A percentile compares a stretch with the other conserved stretches of the same genome.
phyloP scores from a whole-genome alignment of 345 rosid genomes.

The Acer saccharum region DNA sequence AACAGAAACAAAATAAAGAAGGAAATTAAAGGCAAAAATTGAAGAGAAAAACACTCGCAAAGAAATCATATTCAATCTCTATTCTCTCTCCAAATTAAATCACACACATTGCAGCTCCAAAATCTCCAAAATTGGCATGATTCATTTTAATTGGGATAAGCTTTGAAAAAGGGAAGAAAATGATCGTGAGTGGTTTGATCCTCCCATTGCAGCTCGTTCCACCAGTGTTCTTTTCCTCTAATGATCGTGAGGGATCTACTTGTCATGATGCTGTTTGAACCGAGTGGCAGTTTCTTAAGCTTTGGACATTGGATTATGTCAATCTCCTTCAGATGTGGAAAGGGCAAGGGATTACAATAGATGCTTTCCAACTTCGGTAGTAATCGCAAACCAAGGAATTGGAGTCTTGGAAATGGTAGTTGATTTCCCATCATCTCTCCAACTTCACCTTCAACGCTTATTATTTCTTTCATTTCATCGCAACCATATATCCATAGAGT shows the following conservation, averaged over 20 bases:
- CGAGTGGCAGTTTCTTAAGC: background rate
- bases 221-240: constrained; percentile 3
- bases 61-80: too few relatives aligned
- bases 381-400: background rate
- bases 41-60: too few relatives aligned
- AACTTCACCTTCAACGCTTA: background rate
- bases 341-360: constrained; percentile 16
- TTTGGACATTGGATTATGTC: constrained; percentile 10
- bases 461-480: constrained; percentile 23
- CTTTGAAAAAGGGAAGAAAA: background rate
- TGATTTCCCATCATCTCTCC: too few relatives aligned
- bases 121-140: too few relatives aligned
- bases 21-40: too few relatives aligned
- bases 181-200: background rate
- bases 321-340: constrained; percentile 14
- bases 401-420: constrained; percentile 21
- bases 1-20: too few relatives aligned
- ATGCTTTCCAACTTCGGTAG: constrained; percentile 19
- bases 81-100: too few relatives aligned
- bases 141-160: too few relatives aligned
- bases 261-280: background rate
- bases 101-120: too few relatives aligned
- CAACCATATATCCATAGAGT: background rate
- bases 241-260: constrained; percentile 4
- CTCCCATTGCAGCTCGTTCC: constrained; percentile 11